Conservation (phyloP, 73 alveolate species). For the Stentor coeruleus region DNA sequence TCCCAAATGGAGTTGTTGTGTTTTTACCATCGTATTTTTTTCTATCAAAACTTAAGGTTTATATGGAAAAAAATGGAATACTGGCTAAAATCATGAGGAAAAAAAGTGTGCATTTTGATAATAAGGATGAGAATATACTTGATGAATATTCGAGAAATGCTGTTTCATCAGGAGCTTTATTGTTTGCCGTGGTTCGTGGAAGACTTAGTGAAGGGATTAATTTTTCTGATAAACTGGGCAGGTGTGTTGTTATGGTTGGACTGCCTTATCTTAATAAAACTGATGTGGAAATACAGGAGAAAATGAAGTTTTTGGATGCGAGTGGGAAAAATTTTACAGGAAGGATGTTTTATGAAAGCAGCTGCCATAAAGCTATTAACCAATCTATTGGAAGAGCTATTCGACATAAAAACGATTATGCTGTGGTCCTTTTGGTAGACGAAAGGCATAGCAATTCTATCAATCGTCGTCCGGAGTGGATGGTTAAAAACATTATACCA, state of each 20-base stretch:
- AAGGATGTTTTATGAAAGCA: constrained; percentile 57
- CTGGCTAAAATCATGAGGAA: constrained; percentile 28
- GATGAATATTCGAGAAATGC: constrained; percentile 39
- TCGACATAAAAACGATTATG: constrained; percentile 84
- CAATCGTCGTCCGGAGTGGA: not conserved
- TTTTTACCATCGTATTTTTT: constrained; percentile 10
- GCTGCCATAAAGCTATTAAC: constrained; percentile 51
- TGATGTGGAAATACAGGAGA: constrained; percentile 52
- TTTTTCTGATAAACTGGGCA: constrained; percentile 59
- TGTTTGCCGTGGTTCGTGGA: constrained; percentile 64
- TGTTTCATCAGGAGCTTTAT: constrained; percentile 48
- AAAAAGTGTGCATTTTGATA: constrained; percentile 47
- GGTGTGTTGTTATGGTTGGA: constrained; percentile 72
- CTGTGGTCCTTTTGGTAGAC: constrained; percentile 66
- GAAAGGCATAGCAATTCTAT: constrained; percentile 32
- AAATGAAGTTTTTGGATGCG: constrained; percentile 55
- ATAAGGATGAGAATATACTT: constrained; percentile 42
- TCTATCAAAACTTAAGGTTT: not conserved
- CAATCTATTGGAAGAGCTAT: constrained; percentile 86
- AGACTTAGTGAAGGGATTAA: constrained; percentile 59
- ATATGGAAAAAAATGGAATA: not conserved
- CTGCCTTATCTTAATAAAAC: constrained; percentile 66
- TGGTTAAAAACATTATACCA: not conserved
- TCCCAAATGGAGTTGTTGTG: constrained; percentile 42
- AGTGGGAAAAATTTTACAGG: constrained; percentile 37